Conservation (phyloP, 2,329 filamentous ascomycete genomes). For the Exophiala calicioides region DNA sequence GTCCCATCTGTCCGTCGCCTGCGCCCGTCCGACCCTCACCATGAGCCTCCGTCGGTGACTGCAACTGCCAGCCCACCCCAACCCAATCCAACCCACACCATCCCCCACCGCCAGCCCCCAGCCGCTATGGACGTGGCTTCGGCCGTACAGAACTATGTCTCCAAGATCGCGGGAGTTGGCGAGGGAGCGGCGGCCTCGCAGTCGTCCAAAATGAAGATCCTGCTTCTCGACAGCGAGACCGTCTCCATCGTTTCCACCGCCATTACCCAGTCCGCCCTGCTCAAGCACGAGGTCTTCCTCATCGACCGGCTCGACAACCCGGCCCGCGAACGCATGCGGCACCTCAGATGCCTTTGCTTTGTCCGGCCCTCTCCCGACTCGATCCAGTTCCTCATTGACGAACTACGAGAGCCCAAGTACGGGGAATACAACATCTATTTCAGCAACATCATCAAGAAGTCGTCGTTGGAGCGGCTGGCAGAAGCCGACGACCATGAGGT, state of each 20-base stretch:
- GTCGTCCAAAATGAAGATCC: slow-evolving; percentile 95
- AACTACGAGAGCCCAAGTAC: slow-evolving; percentile 93
- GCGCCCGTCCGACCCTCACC: too few relatives aligned
- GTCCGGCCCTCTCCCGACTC: slow-evolving; percentile 89
- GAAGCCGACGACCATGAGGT: slow-evolving; percentile 98
- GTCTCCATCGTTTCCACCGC: slow-evolving; percentile 91
- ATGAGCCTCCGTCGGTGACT: too few relatives aligned
- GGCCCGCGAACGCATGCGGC: slow-evolving; percentile 94
- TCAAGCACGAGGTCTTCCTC: slow-evolving; percentile 96
- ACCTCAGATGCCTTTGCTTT: slow-evolving; percentile 90
- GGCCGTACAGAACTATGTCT: slow-evolving; percentile 90
- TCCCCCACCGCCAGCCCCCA: background rate
- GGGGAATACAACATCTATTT: slow-evolving; percentile 97
- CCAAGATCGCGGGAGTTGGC: slow-evolving; percentile 87
- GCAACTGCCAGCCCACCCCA: background rate
- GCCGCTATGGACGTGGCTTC: slow-evolving; percentile 84
- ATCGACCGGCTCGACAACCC: slow-evolving; percentile 93
- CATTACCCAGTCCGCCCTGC: slow-evolving; percentile 88
- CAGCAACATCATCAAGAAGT: slow-evolving; percentile 97
- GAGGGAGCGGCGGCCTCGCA: slow-evolving; percentile 64
- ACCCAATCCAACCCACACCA: background rate
- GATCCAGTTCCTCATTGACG: slow-evolving; percentile 90
- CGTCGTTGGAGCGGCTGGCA: slow-evolving; percentile 85
- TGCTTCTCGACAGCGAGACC: slow-evolving; percentile 90
- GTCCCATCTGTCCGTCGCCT: too few relatives aligned